These are phyloP conservation scores for Boletus fagicola DNA, from an alignment of 768 basidiomycete species.

Conservation along the genomic window DNA sequence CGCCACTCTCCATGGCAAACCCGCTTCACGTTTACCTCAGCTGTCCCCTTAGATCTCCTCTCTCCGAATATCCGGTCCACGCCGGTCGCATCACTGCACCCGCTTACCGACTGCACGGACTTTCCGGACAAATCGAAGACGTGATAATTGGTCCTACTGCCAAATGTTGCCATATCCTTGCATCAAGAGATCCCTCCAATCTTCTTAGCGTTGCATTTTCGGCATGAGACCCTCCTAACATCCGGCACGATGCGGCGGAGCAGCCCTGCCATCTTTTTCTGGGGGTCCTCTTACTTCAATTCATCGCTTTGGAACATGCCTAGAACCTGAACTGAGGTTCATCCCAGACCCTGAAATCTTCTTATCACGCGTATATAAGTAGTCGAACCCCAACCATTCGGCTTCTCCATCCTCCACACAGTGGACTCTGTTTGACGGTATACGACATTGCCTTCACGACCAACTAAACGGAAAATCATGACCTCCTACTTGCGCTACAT, in stretches of 20 bases:
- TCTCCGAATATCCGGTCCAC: conserved; percentile 4
- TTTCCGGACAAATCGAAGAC: conserved; percentile 33
- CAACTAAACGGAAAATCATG: conserved; percentile 33
- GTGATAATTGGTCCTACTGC: conserved; percentile 24
- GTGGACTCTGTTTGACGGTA: conserved; percentile 12
- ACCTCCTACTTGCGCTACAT: conserved; percentile 50
- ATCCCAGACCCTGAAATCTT: conserved; percentile 25
- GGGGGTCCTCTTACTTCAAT: conserved; percentile 37
- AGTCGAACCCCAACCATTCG: not conserved
- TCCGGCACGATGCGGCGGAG: conserved; percentile 12
- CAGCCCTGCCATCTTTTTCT: conserved; percentile 23
- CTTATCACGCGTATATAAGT: conserved; percentile 29
- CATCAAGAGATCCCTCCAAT: conserved; percentile 15
- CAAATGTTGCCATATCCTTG: conserved; percentile 9
- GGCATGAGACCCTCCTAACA: conserved; percentile 22
- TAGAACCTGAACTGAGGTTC: conserved; percentile 20
- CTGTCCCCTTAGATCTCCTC: conserved; percentile 12
- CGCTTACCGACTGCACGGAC: conserved; percentile 24
- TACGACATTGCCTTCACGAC: conserved; percentile 23
- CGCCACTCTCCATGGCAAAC: conserved; percentile 9
- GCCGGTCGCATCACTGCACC: conserved; percentile 8
- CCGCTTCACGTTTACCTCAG: conserved; percentile 33
- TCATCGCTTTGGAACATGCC: conserved; percentile 19
- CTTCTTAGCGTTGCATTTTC: conserved; percentile 16
- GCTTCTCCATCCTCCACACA: conserved; percentile 12